Percentiles rank a stretch among this genome's conserved stretches.
These are phyloP conservation scores for Trichoderma parareesei DNA, from an alignment of 495 filamentous ascomycete genomes.

Conservation along the genomic window DNA sequence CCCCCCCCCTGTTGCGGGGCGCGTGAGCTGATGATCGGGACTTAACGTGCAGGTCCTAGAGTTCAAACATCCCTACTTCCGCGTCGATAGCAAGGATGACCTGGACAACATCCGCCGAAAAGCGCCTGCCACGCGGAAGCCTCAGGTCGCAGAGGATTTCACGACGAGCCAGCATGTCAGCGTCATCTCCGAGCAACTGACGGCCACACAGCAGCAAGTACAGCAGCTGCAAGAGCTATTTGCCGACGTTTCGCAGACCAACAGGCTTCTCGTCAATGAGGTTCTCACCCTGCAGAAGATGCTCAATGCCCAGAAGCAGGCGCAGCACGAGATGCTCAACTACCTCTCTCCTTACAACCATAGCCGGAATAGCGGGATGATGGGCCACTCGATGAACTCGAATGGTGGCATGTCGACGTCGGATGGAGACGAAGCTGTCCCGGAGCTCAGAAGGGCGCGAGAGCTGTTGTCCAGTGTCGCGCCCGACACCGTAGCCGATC, in stretches of 20 bases:
- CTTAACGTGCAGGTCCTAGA: conserved; percentile 41
- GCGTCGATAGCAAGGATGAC: conserved; percentile 89
- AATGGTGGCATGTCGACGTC: conserved; percentile 30
- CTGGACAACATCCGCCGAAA: conserved; percentile 95
- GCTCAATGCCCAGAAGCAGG: conserved; percentile 61
- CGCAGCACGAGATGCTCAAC: conserved; percentile 42
- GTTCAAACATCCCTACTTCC: conserved; percentile 96
- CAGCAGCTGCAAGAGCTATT: conserved; percentile 78
- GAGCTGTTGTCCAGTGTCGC: conserved; percentile 77
- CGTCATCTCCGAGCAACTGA: conserved; percentile 75
- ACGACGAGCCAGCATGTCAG: conserved; percentile 77
- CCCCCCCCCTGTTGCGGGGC: conserved; percentile 53
- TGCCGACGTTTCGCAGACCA: conserved; percentile 74
- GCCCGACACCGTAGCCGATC: conserved; percentile 68
- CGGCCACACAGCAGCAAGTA: conserved; percentile 86
- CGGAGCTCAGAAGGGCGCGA: conserved; percentile 80
- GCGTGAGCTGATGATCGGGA: neutral
- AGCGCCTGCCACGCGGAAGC: conserved; percentile 84
- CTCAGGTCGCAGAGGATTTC: conserved; percentile 59
- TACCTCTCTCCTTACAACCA: conserved; percentile 41
- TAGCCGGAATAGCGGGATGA: conserved; percentile 27
- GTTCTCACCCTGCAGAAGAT: conserved; percentile 82
- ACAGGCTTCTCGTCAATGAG: conserved; percentile 81
- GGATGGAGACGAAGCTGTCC: conserved; percentile 59
- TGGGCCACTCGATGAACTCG: conserved; percentile 7